phyloP scores from a whole-genome alignment of 208 protist genomes.

The Leishmania major region DNA sequence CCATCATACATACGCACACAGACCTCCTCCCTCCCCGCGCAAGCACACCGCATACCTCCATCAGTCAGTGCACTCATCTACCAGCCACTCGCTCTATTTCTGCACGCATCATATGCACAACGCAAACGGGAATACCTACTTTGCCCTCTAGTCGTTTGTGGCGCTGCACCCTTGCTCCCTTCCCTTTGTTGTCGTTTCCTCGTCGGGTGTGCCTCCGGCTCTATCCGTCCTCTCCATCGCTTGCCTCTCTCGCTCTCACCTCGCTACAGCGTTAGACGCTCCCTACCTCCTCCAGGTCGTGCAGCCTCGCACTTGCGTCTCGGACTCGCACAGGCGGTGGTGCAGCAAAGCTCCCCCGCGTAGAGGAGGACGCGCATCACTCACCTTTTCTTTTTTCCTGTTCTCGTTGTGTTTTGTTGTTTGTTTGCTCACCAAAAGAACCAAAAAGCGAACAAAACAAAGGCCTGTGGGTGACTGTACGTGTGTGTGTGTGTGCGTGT shows the following conservation, averaged over 20 bases:
- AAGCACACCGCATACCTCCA: neutral
- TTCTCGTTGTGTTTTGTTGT: neutral
- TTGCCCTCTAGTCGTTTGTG: neutral
- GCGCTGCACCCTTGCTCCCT: neutral
- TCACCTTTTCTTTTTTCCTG: neutral
- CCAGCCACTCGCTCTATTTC: neutral
- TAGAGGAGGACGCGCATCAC: neutral
- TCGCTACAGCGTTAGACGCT: neutral
- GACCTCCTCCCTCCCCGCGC: neutral
- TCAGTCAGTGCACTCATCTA: neutral
- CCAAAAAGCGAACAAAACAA: neutral
- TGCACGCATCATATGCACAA: neutral
- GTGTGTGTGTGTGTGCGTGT: no score
- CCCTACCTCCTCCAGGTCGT: neutral
- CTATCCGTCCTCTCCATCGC: neutral
- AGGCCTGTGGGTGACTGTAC: neutral
- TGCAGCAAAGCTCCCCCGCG: neutral
- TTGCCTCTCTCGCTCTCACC: neutral
- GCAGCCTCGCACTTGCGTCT: neutral
- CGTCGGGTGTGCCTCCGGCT: neutral
- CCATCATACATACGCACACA: neutral
- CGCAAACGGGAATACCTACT: neutral
- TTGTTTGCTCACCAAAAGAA: neutral
- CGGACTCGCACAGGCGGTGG: neutral
- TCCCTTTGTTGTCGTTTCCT: neutral